A percentile compares a stretch with the other conserved stretches of the same genome.
Conservation (phyloP, 2,329 filamentous ascomycete genomes). For the Trichoderma arundinaceum region DNA sequence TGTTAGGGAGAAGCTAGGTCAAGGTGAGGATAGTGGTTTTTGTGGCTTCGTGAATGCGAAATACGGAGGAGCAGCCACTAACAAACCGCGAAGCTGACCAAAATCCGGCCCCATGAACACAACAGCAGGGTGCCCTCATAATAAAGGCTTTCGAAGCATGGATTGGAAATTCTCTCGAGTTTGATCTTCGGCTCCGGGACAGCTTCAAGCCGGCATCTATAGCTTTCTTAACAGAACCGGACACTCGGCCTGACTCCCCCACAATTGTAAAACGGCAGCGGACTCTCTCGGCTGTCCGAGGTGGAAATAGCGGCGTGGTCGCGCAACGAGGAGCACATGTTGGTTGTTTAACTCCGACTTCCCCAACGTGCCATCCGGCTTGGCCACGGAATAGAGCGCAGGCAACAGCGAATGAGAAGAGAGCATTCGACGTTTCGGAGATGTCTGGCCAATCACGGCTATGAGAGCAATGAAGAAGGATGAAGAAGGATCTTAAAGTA, state of each 20-base stretch:
- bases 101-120: neutral
- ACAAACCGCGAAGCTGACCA: too few species aligned
- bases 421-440: too few species aligned
- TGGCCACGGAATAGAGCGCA: too few species aligned
- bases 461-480: too few species aligned
- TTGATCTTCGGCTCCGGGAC: neutral
- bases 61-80: too few species aligned
- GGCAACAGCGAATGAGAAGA: too few species aligned
- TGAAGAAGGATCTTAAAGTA: too few species aligned
- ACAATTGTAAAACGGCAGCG: neutral
- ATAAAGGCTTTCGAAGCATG: too few species aligned
- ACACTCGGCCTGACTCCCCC: neutral
- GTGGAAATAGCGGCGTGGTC: neutral
- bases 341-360: neutral
- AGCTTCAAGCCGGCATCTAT: neutral
- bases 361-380: neutral
- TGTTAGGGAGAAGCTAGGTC: neutral
- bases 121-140: neutral
- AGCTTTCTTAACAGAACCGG: neutral
- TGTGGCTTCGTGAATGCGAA: too few species aligned
- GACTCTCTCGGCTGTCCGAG: slow-evolving; percentile 26
- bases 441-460: too few species aligned
- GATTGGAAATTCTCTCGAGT: neutral
- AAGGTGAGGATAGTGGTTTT: neutral
- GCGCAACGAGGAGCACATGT: neutral